Conservation (phyloP, 768 basidiomycete genomes). For the Tricholoma furcatifolium region DNA sequence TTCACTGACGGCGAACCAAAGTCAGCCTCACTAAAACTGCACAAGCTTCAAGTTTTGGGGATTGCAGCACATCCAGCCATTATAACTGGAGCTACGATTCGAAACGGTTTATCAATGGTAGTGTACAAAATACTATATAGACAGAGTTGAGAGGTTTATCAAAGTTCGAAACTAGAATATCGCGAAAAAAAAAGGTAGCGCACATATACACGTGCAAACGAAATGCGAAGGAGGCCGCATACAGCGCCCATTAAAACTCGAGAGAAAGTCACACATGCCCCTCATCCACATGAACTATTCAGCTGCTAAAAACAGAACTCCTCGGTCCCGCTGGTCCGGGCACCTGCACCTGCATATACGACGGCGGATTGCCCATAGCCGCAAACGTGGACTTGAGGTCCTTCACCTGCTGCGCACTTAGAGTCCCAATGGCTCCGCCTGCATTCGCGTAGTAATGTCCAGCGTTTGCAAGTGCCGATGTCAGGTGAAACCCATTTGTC, state of each 20-base stretch:
- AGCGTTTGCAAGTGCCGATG: slow-evolving; percentile 36
- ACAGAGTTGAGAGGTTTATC: too few species aligned
- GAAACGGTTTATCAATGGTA: too few species aligned
- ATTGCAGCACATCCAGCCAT: too few species aligned
- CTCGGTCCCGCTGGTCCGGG: slow-evolving; percentile 12
- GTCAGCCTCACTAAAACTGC: too few species aligned
- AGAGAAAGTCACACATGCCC: too few species aligned
- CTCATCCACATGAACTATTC: too few species aligned
- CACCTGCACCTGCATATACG: slow-evolving; percentile 16
- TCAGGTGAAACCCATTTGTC: slow-evolving; percentile 49
- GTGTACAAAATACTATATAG: too few species aligned
- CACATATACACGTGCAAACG: background rate
- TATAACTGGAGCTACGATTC: too few species aligned
- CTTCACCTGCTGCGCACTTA: slow-evolving; percentile 61
- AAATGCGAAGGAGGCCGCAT: too few species aligned
- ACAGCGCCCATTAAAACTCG: too few species aligned
- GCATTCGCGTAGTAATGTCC: slow-evolving; percentile 24
- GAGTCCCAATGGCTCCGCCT: slow-evolving; percentile 29
- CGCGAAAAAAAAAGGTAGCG: background rate
- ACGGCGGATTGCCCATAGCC: slow-evolving; percentile 31
- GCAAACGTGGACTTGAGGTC: slow-evolving; percentile 57
- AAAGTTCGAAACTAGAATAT: background rate
- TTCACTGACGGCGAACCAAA: too few species aligned
- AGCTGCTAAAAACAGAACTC: slow-evolving; percentile 17
- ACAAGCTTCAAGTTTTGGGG: too few species aligned